Evolutionary conservation across 2,329 filamentous ascomycete species (phyloP).

Genomic region (Ceratocystis albifundus): DNA sequence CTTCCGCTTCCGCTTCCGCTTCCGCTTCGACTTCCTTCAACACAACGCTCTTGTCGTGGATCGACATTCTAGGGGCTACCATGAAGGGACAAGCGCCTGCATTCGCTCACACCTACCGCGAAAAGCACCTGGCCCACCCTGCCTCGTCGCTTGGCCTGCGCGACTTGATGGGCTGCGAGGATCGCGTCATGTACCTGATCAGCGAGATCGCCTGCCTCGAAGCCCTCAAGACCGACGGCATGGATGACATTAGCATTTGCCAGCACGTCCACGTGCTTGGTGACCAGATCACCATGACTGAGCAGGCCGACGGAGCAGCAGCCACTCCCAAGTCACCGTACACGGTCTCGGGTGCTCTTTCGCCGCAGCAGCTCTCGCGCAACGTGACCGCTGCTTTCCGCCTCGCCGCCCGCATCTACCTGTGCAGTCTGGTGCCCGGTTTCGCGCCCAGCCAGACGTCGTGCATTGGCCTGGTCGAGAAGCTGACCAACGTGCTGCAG

Average conservation of each 20-base stretch:
- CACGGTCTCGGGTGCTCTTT: slow-evolving; percentile 61
- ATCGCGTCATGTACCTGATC: slow-evolving; percentile 94
- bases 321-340: slow-evolving; percentile 30
- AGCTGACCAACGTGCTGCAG: slow-evolving; percentile 63
- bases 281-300: slow-evolving; percentile 72
- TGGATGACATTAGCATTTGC: slow-evolving; percentile 78
- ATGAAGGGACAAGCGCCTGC: slow-evolving; percentile 77
- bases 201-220: slow-evolving; percentile 95
- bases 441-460: slow-evolving; percentile 65
- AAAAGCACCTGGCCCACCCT: slow-evolving; percentile 67
- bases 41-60: slow-evolving; percentile 90
- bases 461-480: slow-evolving; percentile 64
- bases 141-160: slow-evolving; percentile 60
- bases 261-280: slow-evolving; percentile 81
- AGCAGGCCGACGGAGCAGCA: slow-evolving; percentile 48
- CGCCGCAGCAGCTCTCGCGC: slow-evolving; percentile 68
- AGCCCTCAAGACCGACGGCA: slow-evolving; percentile 68
- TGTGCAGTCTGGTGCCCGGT: slow-evolving; percentile 88
- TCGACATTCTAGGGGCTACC: slow-evolving; percentile 89
- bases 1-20: slow-evolving; percentile 45
- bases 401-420: slow-evolving; percentile 83
- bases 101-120: slow-evolving; percentile 90
- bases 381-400: slow-evolving; percentile 90
- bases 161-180: slow-evolving; percentile 95
- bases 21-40: slow-evolving; percentile 65